Evolutionary conservation across 75 land plant genomes (phyloP).

Genomic region (Selaginella moellendorffii): DNA sequence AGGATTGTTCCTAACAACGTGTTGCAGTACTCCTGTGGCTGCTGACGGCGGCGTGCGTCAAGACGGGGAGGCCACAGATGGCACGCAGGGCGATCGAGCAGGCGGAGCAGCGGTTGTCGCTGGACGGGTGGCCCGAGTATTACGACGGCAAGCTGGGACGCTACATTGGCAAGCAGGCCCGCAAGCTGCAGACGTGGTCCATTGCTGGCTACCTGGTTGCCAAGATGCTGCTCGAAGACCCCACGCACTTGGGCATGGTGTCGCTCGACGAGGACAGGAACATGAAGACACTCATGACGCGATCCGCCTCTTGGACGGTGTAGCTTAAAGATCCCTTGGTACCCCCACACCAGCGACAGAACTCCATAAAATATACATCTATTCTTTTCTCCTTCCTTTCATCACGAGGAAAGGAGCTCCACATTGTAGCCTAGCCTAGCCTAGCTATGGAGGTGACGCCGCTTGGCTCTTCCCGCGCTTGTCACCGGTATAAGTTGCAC

Average conservation of each 20-base stretch:
- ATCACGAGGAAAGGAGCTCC: too few relatives aligned
- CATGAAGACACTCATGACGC: conserved; percentile 59
- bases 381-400: too few relatives aligned
- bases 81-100: conserved; percentile 74
- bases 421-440: too few relatives aligned
- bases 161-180: conserved; percentile 46
- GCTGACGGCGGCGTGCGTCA: conserved; percentile 72
- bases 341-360: too few relatives aligned
- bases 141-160: conserved; percentile 48
- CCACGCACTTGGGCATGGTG: conserved; percentile 77
- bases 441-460: too few relatives aligned
- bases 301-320: conserved; percentile 57
- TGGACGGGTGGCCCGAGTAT: conserved; percentile 80
- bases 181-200: conserved; percentile 74
- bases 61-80: conserved; percentile 60
- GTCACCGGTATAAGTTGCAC: too few relatives aligned
- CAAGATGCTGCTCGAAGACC: conserved; percentile 87
- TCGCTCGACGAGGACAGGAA: conserved; percentile 70
- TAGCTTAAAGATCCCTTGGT: too few relatives aligned
- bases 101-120: conserved; percentile 53
- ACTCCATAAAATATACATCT: too few relatives aligned
- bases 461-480: too few relatives aligned
- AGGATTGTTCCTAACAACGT: too few relatives aligned
- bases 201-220: conserved; percentile 80
- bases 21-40: conserved; percentile 78